Percentiles rank a stretch among this genome's conserved stretches.
Evolutionary conservation across 1,284 basidiomycete genomes (phyloP).

Genomic region (Puccinia polysora): DNA sequence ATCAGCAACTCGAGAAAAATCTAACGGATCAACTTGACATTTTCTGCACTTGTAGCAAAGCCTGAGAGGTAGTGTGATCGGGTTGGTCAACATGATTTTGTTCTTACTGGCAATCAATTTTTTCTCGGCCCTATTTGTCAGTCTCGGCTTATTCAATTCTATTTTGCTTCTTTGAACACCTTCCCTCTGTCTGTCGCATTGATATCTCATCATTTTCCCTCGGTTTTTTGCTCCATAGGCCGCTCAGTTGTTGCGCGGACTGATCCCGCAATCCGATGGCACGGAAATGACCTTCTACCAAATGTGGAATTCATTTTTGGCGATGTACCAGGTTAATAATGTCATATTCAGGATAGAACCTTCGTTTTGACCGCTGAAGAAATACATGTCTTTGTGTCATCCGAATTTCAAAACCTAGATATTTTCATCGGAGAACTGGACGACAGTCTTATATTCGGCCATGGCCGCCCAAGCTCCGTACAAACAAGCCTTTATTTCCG

Average conservation of each 20-base stretch:
- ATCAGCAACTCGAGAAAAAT: neutral
- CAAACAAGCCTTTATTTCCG: constrained; percentile 69
- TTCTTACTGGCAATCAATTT: constrained; percentile 88
- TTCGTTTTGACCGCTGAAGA: too few relatives aligned
- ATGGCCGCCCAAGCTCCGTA: constrained; percentile 64
- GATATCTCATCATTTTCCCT: neutral
- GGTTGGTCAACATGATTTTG: constrained; percentile 85
- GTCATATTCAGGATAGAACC: too few relatives aligned
- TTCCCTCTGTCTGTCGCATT: neutral
- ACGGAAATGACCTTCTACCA: constrained; percentile 76
- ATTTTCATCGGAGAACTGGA: constrained; percentile 95
- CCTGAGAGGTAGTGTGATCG: constrained; percentile 87
- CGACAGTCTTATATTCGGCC: constrained; percentile 69
- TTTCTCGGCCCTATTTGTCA: constrained; percentile 72
- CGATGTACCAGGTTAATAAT: constrained; percentile 67
- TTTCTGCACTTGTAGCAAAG: constrained; percentile 53
- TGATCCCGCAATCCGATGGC: constrained; percentile 59
- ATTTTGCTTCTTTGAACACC: neutral
- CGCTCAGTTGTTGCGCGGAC: constrained; percentile 62
- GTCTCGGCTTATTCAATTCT: neutral
- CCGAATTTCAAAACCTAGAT: constrained; percentile 58
- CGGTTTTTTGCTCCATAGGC: neutral
- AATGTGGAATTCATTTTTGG: constrained; percentile 81
- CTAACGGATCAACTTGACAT: neutral
- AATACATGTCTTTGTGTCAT: too few relatives aligned